Evolutionary conservation across 257 asterid genomes (phyloP), one percentile per base, ranked within the genome.

Genomic region (Handroanthus guayacan): DNA sequence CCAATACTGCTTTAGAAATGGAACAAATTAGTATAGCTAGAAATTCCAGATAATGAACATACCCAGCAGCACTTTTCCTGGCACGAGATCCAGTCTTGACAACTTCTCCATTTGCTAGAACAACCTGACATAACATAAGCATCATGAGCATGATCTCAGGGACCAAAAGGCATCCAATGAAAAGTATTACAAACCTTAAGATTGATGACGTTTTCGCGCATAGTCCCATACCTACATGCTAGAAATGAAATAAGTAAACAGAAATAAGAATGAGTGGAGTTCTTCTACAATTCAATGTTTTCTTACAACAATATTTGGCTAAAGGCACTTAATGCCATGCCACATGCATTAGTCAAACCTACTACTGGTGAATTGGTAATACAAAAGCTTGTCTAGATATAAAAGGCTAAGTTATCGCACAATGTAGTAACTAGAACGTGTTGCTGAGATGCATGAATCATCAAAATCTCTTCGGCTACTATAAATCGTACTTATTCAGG

Each of bases 51-150:
- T 20, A 69, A 65, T 41, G 64, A 80, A 83, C 91, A 64, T 31
- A 95, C 99, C 99, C 98, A 39, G 99, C 97, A 79, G 99, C 96
- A 81, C 97, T 95, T 86, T 95, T 95, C 83, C 99, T 85, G 80
- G 99, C 99, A 62, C 97, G 98, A 56, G 98, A 91, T 78, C 97
- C 97, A 65, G 97, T 95, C 95, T 87, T 92, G 80, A 93, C 86
- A 75, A 93, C 82, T 62, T 93, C 97, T 69, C 99, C 99, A 82
- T 90, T 87, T 62, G 98, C 89, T 69, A 95, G 87, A 85, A 95
- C 99, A 69, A 83, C 90, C 99, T 94, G 79, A 77, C 68, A 75
- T 75, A 75, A 73, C 72, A 85, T 47, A 75, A 73, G 66, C 71
- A 48, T 68, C 45, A 84, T 69, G 47, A 77, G 58, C 57, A 38